Conservation (phyloP, 495 filamentous ascomycete species). For the Pyrenopolyporus hunteri region DNA sequence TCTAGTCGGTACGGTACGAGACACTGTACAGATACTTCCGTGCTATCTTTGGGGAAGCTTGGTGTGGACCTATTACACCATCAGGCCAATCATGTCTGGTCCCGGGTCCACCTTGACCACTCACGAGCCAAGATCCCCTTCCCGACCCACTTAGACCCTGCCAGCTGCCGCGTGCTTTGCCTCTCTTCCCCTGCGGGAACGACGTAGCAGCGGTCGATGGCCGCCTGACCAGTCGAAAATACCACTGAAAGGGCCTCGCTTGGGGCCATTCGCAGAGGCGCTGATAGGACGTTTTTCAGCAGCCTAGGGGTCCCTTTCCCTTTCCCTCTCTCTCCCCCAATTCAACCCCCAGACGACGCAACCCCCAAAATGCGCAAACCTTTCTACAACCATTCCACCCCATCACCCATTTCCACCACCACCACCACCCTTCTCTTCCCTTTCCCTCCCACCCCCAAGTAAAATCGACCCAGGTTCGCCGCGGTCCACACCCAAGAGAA, state of each 20-base stretch:
- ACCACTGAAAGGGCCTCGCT: constrained; percentile 17
- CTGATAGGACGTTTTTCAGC: constrained; percentile 33
- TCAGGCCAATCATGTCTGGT: constrained; percentile 12
- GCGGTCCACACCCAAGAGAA: constrained; percentile 25
- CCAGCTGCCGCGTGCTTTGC: constrained; percentile 29
- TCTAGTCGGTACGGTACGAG: constrained; percentile 11
- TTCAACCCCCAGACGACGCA: not conserved
- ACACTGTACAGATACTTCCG: constrained; percentile 19
- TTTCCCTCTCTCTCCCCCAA: not conserved
- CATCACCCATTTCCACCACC: constrained; percentile 1
- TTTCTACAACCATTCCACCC: not conserved
- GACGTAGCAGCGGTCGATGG: constrained; percentile 19
- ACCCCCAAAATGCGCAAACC: not conserved
- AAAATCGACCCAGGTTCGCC: constrained; percentile 21
- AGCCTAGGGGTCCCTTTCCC: constrained; percentile 13
- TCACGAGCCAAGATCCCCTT: constrained; percentile 22
- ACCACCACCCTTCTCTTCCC: constrained; percentile 13
- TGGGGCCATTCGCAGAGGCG: constrained; percentile 7
- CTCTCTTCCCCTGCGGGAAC: constrained; percentile 17
- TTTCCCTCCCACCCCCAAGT: constrained; percentile 1
- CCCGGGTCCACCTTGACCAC: constrained; percentile 18
- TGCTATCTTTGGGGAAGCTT: constrained; percentile 29
- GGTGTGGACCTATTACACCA: constrained; percentile 8
- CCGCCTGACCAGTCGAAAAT: constrained; percentile 33
- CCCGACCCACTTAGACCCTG: constrained; percentile 22